Evolutionary conservation across 2,329 filamentous ascomycete species (phyloP), one percentile per base, ranked within the genome.

Genomic region (Colletotrichum sp.): DNA sequence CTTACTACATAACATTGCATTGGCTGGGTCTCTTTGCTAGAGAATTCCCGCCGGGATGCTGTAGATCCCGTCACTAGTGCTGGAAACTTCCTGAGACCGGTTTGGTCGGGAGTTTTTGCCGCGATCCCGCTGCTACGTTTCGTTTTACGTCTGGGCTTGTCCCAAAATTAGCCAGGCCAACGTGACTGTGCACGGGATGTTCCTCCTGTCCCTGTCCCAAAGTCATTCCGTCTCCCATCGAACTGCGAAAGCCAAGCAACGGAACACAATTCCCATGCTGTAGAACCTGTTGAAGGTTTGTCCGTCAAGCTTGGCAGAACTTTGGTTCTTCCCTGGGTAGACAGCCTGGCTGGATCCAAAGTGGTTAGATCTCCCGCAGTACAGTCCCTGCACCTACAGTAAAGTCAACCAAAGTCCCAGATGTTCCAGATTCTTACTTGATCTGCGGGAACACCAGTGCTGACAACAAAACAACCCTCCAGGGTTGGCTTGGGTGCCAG

Each of bases 11-110:
- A 51, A 21, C 43, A 21, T 54, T 33, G 15, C 31, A 15, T 31
- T 34, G 18, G n/a, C 27, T 15, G 2, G 18, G 29, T 5, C 16
- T 43, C 15, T 18, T 12, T 34, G 27, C 11, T n/a, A 13, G 36
- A 31, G n/a, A 27, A 47, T 24, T 61, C 38, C 24, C 31, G 27
- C n/a, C 36, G 55, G 62, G 62, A 43, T 57, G 6, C 8, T 31
- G 67, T 54, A 24, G 64, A 51, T 70, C 33, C n/a, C 38, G 59
- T 21, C 16, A n/a, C 24, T 68, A 18, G 59, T 51, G 58, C 21
- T 55, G 61, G 43, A 73, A 47, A 47, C 67, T 24, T 66, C 29
- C 61, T 66, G 55, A 71, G 62, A 58, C 71, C 27, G 33, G n/a
- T 54, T 57, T 9, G 29, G 27, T 31, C 33, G 43, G 61, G 16